These are phyloP conservation scores for Podaxis rugospora DNA, from an alignment of 768 basidiomycete species.

Conservation along the genomic window DNA sequence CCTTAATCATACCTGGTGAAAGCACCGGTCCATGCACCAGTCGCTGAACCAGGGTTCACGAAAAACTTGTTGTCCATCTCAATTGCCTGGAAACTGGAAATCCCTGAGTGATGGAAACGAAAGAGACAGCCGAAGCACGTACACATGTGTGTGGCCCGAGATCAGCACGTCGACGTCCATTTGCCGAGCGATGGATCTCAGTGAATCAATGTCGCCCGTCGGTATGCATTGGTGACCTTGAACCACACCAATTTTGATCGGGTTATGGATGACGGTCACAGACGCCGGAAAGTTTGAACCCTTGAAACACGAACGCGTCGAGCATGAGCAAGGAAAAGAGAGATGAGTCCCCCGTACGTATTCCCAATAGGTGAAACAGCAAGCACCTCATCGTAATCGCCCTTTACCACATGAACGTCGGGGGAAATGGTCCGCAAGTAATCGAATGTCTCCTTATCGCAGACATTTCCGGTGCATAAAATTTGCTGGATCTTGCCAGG, in stretches of 20 bases:
- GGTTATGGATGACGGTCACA: constrained; percentile 72
- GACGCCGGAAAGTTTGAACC: constrained; percentile 70
- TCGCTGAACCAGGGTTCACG: constrained; percentile 92
- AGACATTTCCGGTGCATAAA: constrained; percentile 94
- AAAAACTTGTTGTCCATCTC: constrained; percentile 92
- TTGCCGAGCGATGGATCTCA: constrained; percentile 83
- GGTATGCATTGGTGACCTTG: constrained; percentile 95
- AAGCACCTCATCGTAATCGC: constrained; percentile 91
- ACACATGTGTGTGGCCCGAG: constrained; percentile 94
- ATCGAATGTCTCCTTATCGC: constrained; percentile 96
- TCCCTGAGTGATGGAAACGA: neutral
- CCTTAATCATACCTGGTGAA: constrained; percentile 51
- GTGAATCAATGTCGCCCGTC: constrained; percentile 86
- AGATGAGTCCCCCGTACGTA: neutral
- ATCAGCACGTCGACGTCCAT: constrained; percentile 98
- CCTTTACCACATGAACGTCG: constrained; percentile 87
- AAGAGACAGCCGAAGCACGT: constrained; percentile 23
- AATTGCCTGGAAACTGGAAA: constrained; percentile 82
- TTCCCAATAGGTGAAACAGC: neutral
- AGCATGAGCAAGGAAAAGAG: neutral
- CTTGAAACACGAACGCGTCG: constrained; percentile 31
- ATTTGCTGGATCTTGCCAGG: constrained; percentile 99
- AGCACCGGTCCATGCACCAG: constrained; percentile 88
- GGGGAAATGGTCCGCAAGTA: constrained; percentile 92
- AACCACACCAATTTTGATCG: constrained; percentile 87